Conservation (phyloP, 345 rosid genomes). For the Lepidium didymum region DNA sequence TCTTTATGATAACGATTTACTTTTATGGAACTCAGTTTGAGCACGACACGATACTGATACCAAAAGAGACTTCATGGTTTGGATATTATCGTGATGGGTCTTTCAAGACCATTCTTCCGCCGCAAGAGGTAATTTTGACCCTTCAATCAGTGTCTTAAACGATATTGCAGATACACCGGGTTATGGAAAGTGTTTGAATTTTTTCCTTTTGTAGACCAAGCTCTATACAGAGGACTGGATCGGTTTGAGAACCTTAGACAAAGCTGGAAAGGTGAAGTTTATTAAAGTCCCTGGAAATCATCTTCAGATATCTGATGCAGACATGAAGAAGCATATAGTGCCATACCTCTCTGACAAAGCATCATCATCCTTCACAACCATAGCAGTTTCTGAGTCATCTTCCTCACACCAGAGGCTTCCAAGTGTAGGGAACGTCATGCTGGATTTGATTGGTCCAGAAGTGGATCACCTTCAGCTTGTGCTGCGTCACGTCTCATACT, state of each 20-base stretch:
- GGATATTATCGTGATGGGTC: conserved; percentile 76
- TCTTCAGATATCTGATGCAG: conserved; percentile 43
- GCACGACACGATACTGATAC: conserved; percentile 63
- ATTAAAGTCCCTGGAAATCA: conserved; percentile 54
- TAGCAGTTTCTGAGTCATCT: conserved; percentile 11
- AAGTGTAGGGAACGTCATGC: conserved; percentile 24
- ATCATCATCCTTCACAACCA: conserved; percentile 3
- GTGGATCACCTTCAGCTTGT: conserved; percentile 26
- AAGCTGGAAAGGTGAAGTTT: conserved; percentile 64
- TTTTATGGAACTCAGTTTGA: conserved; percentile 46
- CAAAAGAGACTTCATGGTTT: conserved; percentile 82
- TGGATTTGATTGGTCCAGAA: conserved; percentile 21
- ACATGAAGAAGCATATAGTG: conserved; percentile 55
- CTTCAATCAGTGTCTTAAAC: neutral
- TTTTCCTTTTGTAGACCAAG: conserved; percentile 36
- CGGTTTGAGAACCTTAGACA: conserved; percentile 57
- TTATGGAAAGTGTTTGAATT: neutral
- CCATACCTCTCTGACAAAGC: conserved; percentile 47
- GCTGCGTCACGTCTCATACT: conserved; percentile 13
- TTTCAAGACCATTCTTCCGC: conserved; percentile 46
- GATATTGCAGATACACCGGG: neutral
- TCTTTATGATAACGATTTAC: neutral
- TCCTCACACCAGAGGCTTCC: conserved; percentile 30
- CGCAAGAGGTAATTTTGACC: conserved; percentile 39
- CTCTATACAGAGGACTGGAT: conserved; percentile 70